Percentiles rank a stretch among this genome's conserved stretches.
Conservation (phyloP, 2,329 filamentous ascomycete genomes). For the Exophiala calicioides region DNA sequence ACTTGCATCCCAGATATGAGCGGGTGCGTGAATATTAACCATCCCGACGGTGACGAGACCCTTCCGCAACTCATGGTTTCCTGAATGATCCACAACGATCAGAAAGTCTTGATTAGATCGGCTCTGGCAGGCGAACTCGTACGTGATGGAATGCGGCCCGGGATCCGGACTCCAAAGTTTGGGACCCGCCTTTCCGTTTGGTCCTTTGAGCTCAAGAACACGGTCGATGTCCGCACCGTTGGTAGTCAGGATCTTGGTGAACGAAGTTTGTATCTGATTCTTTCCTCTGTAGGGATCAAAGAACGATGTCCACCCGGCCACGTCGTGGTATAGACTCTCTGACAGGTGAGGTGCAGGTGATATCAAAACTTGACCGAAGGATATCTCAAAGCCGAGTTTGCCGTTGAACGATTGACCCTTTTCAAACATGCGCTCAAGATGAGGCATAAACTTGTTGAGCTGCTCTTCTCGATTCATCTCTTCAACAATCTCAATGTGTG, state of each 20-base stretch:
- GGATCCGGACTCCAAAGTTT: constrained; percentile 18
- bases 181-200: constrained; percentile 15
- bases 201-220: constrained; percentile 38
- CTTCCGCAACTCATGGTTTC: constrained; percentile 34
- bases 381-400: constrained; percentile 38
- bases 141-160: constrained; percentile 30
- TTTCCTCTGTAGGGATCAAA: constrained; percentile 32
- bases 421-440: constrained; percentile 37
- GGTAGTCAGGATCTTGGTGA: constrained; percentile 41
- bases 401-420: constrained; percentile 39
- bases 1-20: constrained; percentile 43
- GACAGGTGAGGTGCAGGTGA: constrained; percentile 27
- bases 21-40: constrained; percentile 43
- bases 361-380: constrained; percentile 40
- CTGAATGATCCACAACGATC: constrained; percentile 38
- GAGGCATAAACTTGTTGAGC: constrained; percentile 34
- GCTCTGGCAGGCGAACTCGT: constrained; percentile 44
- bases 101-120: constrained; percentile 36
- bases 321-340: constrained; percentile 15
- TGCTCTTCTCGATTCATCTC: constrained; percentile 9
- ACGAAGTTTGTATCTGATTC: constrained; percentile 33
- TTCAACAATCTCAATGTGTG: constrained; percentile 14
- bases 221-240: constrained; percentile 44
- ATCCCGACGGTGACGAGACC: constrained; percentile 35
- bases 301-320: constrained; percentile 35